Percentiles rank a stretch among this genome's conserved stretches.
phyloP scores from a whole-genome alignment of 2,329 filamentous ascomycete genomes.

The Calonectria pseudoreteaudii region DNA sequence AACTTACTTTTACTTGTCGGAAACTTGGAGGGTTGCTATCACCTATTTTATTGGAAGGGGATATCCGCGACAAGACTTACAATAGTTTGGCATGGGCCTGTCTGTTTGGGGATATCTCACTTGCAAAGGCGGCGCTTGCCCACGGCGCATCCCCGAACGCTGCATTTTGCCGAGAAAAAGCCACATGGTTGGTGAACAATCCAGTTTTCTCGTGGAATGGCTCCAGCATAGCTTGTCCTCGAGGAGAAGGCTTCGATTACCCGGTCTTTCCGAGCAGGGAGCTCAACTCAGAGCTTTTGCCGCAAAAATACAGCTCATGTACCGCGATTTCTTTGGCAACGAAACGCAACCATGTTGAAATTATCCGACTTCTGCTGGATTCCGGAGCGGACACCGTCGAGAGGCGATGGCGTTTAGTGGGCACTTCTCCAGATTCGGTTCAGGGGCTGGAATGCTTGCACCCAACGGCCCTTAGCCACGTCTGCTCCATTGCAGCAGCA shows the following conservation, averaged over 20 bases:
- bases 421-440: not conserved
- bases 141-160: constrained; percentile 1
- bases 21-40: not conserved
- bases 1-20: not conserved
- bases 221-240: not conserved
- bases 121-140: not conserved
- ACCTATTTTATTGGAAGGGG: not conserved
- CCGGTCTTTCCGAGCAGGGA: constrained; percentile 8
- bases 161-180: constrained; percentile 4
- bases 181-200: not conserved
- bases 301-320: not conserved
- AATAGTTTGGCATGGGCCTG: constrained; percentile 20
- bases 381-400: not conserved
- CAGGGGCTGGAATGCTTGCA: not conserved
- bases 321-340: constrained; percentile 14
- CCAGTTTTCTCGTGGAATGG: not conserved
- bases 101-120: not conserved
- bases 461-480: constrained; percentile 9
- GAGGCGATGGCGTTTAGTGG: not conserved
- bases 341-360: constrained; percentile 5
- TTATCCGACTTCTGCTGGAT: constrained; percentile 12
- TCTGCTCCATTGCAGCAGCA: constrained; percentile 8
- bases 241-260: not conserved
- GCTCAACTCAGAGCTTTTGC: not conserved
- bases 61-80: constrained; percentile 13